phyloP scores from a whole-genome alignment of 768 basidiomycete genomes.

The Butyriboletus loyo region DNA sequence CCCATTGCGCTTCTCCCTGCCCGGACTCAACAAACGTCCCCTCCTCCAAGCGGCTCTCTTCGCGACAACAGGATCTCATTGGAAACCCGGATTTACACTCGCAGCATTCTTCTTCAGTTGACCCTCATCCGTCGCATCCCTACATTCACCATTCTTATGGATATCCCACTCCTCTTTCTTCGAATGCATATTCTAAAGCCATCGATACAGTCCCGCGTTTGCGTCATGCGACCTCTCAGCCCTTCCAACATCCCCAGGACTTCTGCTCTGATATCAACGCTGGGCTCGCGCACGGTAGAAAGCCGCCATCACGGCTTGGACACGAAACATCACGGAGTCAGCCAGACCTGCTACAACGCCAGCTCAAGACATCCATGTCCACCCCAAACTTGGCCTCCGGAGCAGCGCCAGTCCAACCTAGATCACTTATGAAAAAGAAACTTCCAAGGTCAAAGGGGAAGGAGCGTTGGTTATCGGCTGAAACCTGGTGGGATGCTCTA shows the following conservation, averaged over 20 bases:
- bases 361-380: slow-evolving; percentile 56
- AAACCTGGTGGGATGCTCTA: slow-evolving; percentile 81
- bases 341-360: background rate
- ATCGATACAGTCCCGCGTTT: slow-evolving; percentile 1
- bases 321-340: slow-evolving; percentile 2
- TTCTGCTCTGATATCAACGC: background rate
- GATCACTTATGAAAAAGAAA: slow-evolving; percentile 19
- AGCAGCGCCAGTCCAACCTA: slow-evolving; percentile 3
- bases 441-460: slow-evolving; percentile 39
- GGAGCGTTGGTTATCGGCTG: slow-evolving; percentile 68
- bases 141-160: slow-evolving; percentile 51
- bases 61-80: slow-evolving; percentile 13
- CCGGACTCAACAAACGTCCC: slow-evolving; percentile 11
- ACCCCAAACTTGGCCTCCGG: slow-evolving; percentile 57
- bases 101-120: slow-evolving; percentile 11
- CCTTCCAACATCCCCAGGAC: slow-evolving; percentile 17
- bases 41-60: slow-evolving; percentile 15
- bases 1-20: slow-evolving; percentile 10
- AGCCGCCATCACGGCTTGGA: slow-evolving; percentile 7
- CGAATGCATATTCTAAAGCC: slow-evolving; percentile 1
- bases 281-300: background rate
- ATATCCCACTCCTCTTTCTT: slow-evolving; percentile 32
- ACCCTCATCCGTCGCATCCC: slow-evolving; percentile 20
- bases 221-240: slow-evolving; percentile 26
- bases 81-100: slow-evolving; percentile 21